A percentile compares a stretch with the other conserved stretches of the same genome.
Conservation (phyloP, 2,329 filamentous ascomycete species). For the Graphilbum fragrans region DNA sequence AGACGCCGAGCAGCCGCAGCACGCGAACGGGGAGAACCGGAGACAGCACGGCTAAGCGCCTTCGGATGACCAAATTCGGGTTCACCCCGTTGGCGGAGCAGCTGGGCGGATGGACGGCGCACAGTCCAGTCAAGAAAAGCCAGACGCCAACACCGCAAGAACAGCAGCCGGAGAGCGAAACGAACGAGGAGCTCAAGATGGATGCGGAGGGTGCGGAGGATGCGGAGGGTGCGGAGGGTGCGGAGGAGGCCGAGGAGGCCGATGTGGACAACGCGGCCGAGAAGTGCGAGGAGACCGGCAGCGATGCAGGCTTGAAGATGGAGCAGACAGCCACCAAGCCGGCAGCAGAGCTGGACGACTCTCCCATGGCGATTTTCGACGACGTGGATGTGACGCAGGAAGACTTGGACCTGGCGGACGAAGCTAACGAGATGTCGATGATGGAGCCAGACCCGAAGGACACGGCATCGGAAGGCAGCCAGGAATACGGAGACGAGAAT, state of each 20-base stretch:
- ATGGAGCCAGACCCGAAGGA: slow-evolving; percentile 31
- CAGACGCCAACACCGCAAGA: not conserved
- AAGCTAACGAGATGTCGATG: slow-evolving; percentile 49
- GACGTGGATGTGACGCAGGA: slow-evolving; percentile 38
- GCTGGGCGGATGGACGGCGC: slow-evolving; percentile 49
- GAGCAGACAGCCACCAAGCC: not conserved
- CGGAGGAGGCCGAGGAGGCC: slow-evolving; percentile 10
- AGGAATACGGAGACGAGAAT: slow-evolving; percentile 59
- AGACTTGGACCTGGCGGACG: slow-evolving; percentile 43
- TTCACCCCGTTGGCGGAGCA: slow-evolving; percentile 54
- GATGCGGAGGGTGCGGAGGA: not conserved
- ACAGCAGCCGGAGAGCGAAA: too few relatives aligned
- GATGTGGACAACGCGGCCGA: slow-evolving; percentile 8
- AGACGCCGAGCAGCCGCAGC: slow-evolving; percentile 4
- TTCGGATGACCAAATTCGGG: slow-evolving; percentile 25
- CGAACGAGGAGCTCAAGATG: too few relatives aligned
- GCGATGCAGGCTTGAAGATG: not conserved
- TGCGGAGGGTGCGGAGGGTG: not conserved
- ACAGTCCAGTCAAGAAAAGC: slow-evolving; percentile 37
- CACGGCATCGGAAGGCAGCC: slow-evolving; percentile 45
- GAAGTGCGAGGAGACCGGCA: not conserved
- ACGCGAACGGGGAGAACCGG: slow-evolving; percentile 8
- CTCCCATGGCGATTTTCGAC: slow-evolving; percentile 23
- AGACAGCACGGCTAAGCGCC: slow-evolving; percentile 17
- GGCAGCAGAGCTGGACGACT: not conserved